Base-by-base conservation (phyloP, 352 stramenopile genomes). In the Phytophthora uliginosa region DNA sequence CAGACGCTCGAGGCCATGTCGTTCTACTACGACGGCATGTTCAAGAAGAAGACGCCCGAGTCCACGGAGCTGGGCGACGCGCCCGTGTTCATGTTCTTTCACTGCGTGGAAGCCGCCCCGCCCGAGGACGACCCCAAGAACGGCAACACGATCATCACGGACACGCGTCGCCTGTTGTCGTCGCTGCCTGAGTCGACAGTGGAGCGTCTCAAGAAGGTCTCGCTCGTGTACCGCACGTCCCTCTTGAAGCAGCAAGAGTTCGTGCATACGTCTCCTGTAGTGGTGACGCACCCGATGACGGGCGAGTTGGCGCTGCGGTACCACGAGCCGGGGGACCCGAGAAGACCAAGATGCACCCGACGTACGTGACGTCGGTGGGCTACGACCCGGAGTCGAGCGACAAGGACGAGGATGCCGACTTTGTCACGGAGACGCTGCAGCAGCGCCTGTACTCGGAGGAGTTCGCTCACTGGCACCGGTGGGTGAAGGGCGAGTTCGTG, bases 301-400 rank as follows among this genome's bases (percentile, higher is more conserved):
- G 67, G 67, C 6, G 67, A 69, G 47, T 9, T 69, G 53, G 45
- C 36, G 28, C 47, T 74, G 42, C 67, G 67, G 5, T 73, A 53
- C 26, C 59, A 69, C 59, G 59, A 69, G 28, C 59, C 67, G 26
- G 67, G 67, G 67, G 67, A 2, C 53, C 67, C 33, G 60, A 74
- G 67, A 69, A 69, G 53, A 69, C 59, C 53, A 74, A 74, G 60
- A 62, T 74, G 67, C 67, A 74, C 36, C 67, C 67, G 45, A 74
- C 67, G 18, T 74, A 74, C 60, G 59, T 74, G 54, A 38, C 53
- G 42, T 74, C 60, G 24, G 60, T 69, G 59, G 67, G 67, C 24
- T 69, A 65, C 26, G 67, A 69, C 47, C 54, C 60, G 47, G 10
- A 9, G 54, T 66, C 67, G 7, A 69, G 69, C 53, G 18, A 64